Evolutionary conservation across 768 basidiomycete genomes (phyloP), one percentile per base, ranked within the genome.

Genomic region (Mycena vitilis): DNA sequence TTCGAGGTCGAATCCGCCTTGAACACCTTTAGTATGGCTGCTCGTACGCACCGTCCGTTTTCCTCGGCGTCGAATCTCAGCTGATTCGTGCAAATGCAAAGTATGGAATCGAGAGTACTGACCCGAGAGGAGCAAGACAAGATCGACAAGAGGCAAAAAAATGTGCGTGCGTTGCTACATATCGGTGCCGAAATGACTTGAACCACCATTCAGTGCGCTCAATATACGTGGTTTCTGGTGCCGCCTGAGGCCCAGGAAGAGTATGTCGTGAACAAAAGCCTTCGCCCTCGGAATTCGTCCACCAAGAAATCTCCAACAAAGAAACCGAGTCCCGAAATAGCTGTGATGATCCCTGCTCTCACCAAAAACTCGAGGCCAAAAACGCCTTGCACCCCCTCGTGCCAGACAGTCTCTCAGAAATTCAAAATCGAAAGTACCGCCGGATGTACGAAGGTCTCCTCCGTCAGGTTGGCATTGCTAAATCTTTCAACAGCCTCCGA

Each of bases 211-310:
- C 30, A 30, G 30, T 30, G 30, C 5, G 30, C 30, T 30, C 66
- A 69, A 44, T 60, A 57, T 52, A 69, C 71, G 7, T 69, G 58
- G 30, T 56, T 72, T 18, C 23, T 30, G 45, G 71, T 72, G n/a
- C 66, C 71, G 0, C 59, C 68, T 1, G 71, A 65, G 22, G 71
- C 71, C 4, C 68, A 69, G 48, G 47, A 55, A 22, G 68, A 49
- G 11, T 72, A 72, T 25, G 9, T 65, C 9, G 62, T 63, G 40
- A 66, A 55, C 10, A 10, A 34, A 5, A 61, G 62, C 18, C 2
- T 54, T 0, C 37, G 20, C 12, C 48, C 52, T 23, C 9, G 16
- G 44, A 40, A 10, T 22, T 37, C 54, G 0, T 42, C 52, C 16
- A 44, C 8, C 25, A 15, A 42, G 5, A 47, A 52, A n/a, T 18